Percentiles rank a stretch among this genome's conserved stretches.
phyloP scores from a whole-genome alignment of 164 flowering plant genomes.

The Dillenia suffruticosa region DNA sequence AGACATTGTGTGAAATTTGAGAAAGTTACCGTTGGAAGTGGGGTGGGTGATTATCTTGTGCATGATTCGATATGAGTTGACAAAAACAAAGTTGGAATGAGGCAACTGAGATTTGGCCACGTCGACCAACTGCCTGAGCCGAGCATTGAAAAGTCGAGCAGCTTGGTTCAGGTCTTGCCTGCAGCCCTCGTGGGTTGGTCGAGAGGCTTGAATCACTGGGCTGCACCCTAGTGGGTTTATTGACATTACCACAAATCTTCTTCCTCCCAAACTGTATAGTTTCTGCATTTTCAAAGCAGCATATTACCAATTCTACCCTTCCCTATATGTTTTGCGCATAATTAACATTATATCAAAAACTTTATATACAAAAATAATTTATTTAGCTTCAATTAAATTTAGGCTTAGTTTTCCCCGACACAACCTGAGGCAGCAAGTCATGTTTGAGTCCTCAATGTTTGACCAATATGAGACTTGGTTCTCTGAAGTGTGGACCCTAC shows the following conservation, averaged over 20 bases:
- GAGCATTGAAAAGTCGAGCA: conserved; percentile 40
- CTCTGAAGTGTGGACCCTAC: too few species aligned
- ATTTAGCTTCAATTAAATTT: too few species aligned
- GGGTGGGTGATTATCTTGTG: conserved; percentile 41
- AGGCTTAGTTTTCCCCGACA: too few species aligned
- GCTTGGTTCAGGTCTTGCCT: conserved; percentile 31
- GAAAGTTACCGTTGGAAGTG: conserved; percentile 30
- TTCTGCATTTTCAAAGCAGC: conserved; percentile 33
- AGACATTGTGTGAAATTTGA: not conserved
- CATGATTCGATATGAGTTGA: conserved; percentile 45
- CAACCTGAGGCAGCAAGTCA: too few species aligned
- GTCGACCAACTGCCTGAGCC: conserved; percentile 33
- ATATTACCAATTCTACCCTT: not conserved
- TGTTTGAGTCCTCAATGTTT: too few species aligned
- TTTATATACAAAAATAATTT: too few species aligned
- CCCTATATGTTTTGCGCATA: too few species aligned
- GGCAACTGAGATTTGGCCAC: conserved; percentile 32
- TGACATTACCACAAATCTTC: conserved; percentile 54
- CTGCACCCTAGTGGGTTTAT: conserved; percentile 55
- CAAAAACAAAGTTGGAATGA: conserved; percentile 39
- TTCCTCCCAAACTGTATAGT: conserved; percentile 45
- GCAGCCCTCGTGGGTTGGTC: conserved; percentile 21
- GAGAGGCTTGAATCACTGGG: conserved; percentile 23
- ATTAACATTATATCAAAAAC: too few species aligned
- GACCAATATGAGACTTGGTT: too few species aligned